Base-by-base conservation (phyloP, 176 grass and related monocot genomes). In the Cenchrus americanus region DNA sequence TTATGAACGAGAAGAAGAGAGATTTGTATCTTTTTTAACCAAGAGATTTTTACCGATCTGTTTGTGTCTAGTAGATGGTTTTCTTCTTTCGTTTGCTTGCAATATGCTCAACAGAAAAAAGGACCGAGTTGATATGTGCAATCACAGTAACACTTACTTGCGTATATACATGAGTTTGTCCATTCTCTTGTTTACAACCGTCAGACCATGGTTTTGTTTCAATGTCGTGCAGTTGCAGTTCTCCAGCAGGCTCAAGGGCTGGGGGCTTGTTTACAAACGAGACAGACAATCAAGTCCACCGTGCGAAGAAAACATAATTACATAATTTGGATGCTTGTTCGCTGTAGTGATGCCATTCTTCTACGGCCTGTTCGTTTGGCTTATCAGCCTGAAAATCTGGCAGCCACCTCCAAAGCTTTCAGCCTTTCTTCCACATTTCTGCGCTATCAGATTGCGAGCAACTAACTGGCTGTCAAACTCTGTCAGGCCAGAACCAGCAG, bases 311-410 rank as follows among this genome's bases (percentile, higher is more conserved):
- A 52, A 68, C 77, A 37, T 49, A 66, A 40, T 53, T 62, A 68
- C 77, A 37, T 49, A 66, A 40, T 53, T 62, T 51, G 61, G 26
- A 66, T 66, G 77, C 62, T 80, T 66, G 62, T 22, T 80, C 6
- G 62, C 62, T 40, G 48, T 7, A 18, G 9, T 75, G 81, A 66
- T 10, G 46, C 47, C 71, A 14, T 84, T 47, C 48, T 66, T 66
- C 59, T 42, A 46, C n/a, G n/a, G n/a, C n/a, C n/a, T n/a, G n/a
- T n/a, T n/a, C n/a, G n/a, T n/a, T n/a, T n/a, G n/a, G n/a, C n/a
- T n/a, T n/a, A n/a, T n/a, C n/a, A n/a, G 6, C 46, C 49, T 18
- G 60, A 40, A 76, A 76, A 76, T 44, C 57, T 76, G 61, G 61
- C 48, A 76, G 32, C 17, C 41, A 53, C 70, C n/a, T 74, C 69